Evolutionary conservation across 768 basidiomycete species (phyloP), one percentile per base, ranked within the genome.

Genomic region (Mrakia gelida): DNA sequence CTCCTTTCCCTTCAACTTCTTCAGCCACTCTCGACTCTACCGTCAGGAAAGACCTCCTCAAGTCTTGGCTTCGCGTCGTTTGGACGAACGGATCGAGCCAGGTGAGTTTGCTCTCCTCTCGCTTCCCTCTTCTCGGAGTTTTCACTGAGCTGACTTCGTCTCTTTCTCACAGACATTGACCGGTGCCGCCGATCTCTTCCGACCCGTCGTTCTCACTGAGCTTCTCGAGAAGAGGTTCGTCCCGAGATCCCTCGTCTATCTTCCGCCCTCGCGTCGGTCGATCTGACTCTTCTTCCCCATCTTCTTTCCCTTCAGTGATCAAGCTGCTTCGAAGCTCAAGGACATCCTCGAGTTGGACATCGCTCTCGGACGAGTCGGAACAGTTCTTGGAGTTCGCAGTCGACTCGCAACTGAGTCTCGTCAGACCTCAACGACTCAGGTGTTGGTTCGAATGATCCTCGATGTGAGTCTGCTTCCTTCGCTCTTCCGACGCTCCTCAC

Each of bases 381-480:
- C 71, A n/a, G 71, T 78, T 8, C 34, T 75, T 23, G 73, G 62
- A 10, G 56, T 78, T 16, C 77, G 65, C 70, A 41, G 61, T 41
- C 71, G n/a, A 59, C 43, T 52, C 30, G 49, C 72, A 6, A 56
- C 71, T n/a, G 63, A 52, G 68, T 73, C 26, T 38, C 62, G 52
- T 38, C 63, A 56, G 11, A 62, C 34, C 7, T 77, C 63, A 11
- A 63, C 80, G 7, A 80, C 86, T 2, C 83, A 85, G 41, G 84
- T 85, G 28, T 83, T 90, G 49, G 82, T 89, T 54, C 81, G 84
- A 32, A 75, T 86, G 15, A 85, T 86, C 38, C 85, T 85, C 52
- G 81, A 84, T 30, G 73, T 78, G 45, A 49, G 77, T 78, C 8
- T 0, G 49, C 49, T 52, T 52, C 11, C 49, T 1, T 73, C 34